Base-by-base conservation (phyloP, 352 stramenopile species). In the Pythium coloratum region DNA sequence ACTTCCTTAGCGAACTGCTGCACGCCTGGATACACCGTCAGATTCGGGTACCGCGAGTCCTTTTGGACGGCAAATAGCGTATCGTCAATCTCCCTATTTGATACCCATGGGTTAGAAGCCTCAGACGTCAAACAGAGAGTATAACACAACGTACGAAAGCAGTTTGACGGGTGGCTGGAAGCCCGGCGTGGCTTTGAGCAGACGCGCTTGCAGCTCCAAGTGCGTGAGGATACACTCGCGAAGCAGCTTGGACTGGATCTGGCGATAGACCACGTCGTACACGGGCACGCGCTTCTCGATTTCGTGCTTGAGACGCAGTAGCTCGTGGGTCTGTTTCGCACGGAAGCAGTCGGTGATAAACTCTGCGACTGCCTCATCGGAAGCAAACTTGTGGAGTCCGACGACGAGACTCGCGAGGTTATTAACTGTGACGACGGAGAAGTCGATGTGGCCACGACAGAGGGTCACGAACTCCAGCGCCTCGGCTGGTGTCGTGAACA, bases 1-100 rank as follows among this genome's bases (percentile, higher is more conserved):
- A 91, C 71, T 67, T 93, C 82, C 26, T 89, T 73, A n/a, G 81
- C 77, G 26, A 93, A 91, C 74, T 93, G 84, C 67, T 91, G 82
- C 2, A 91, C 83, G 56, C 85, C 85, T 18, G 85, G 85, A 42
- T 91, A 93, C 7, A 93, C 83, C 8, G 85, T 92, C 30, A 93
- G 70, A 46, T 90, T 76, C 20, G 85, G 85, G 59, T 93, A 93
- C 36, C 82, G 72, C 32, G 71, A 78, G 62, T 93, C 83, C 46
- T 91, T 84, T 12, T 88, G 70, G 9, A 77, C 78, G 1, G 81
- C 82, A 4, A 90, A 71, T 70, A 93, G 73, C 30, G 84, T 90
- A 59, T 93, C 84, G 60, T 93, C 84, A 49, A 93, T 91, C 55
- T 91, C 82, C 61, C 84, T 92, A 40, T 24, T 24, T 24, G 20